Evolutionary conservation across 73 alveolate genomes (phyloP), one percentile per base, ranked within the genome.

Genomic region (Durusdinium trenchii): DNA sequence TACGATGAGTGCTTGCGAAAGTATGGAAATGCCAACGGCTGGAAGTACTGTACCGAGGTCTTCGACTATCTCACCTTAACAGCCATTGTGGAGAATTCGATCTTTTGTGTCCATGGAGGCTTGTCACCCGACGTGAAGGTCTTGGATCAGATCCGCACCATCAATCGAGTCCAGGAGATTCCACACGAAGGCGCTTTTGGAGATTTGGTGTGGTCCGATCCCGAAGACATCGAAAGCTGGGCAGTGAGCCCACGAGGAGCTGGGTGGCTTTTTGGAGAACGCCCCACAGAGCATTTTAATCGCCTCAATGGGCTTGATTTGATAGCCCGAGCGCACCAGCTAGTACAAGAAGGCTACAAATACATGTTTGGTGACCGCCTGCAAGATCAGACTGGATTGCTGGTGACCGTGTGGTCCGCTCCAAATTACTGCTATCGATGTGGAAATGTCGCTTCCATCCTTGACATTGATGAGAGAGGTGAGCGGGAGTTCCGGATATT

Each of bases 271-370:
- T 99, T 99, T 96, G 99, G 99, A 26, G 98, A 93, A 79, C 61
- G 79, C 42, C 98, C 98, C 45, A 93, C 98, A 18, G 82, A 93
- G 79, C 98, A 93, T 83, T 93, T 93, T 67, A 93, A 93, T n/a
- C 89, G 96, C 40, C 99, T 95, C 67, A 99, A 99, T 97, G 99
- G 99, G 86, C 99, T 99, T 47, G 99, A 99, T 36, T 95, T 99
- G 75, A 99, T 99, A 54, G 99, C 99, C 42, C 95, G 99, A 99
- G 99, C 99, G 3, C 99, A 99, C 99, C 99, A 99, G 95, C 99
- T 99, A 45, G 99, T 99, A 71, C 99, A 99, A 99, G 99, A 99
- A 95, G 99, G 99, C 30, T 99, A 99, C 99, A 99, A 99, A 99
- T 93, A 93, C 92, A 93, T 93, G 98, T 93, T 93, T 51, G 81